Evolutionary conservation across 768 basidiomycete genomes (phyloP), one percentile per base, ranked within the genome.

Genomic region (Galerina marginata): DNA sequence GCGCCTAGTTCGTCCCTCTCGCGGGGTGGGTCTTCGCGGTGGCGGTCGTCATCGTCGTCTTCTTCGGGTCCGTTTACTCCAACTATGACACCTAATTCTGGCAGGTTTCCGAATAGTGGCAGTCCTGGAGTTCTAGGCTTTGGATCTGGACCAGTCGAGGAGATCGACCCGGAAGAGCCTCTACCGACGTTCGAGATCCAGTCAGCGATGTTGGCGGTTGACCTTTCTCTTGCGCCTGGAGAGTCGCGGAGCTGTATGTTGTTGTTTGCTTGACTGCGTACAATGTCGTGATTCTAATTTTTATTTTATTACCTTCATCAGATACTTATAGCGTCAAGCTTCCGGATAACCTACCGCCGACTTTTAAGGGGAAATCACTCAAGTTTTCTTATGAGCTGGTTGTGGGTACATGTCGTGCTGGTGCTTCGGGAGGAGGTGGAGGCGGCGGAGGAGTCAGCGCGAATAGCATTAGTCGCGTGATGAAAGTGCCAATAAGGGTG

Each of bases 401-500:
- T n/a, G 83, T 99, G 1, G 95, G 95, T 1, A 89, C 92, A 0
- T 96, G 91, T 73, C 83, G 92, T 11, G 86, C 90, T 11, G 77
- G 79, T 9, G 62, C 76, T 37, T 64, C 66, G 15, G 44, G 67
- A 67, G 20, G 39, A 15, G 55, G 60, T 29, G 12, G 61, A 20
- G 74, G 52, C 67, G 75, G 59, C 68, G 74, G 49, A 52, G 80
- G 15, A 62, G 73, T 25, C 11, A 79, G 77, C 45, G 77, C 74
- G 38, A 83, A 79, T 63, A 86, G 85, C 66, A 79, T 80, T 57
- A 91, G 92, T 73, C 78, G 87, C 37, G 84, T 95, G 2, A 93
- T 96, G 90, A 92, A 91, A 52, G 90, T 99, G 1, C 96, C 96
- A 0, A 89, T 99, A 46, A 79, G 95, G 23, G 81, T 99, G 5